These are phyloP conservation scores for Brassica incana DNA, from an alignment of 345 rosid species.

Conservation along the genomic window DNA sequence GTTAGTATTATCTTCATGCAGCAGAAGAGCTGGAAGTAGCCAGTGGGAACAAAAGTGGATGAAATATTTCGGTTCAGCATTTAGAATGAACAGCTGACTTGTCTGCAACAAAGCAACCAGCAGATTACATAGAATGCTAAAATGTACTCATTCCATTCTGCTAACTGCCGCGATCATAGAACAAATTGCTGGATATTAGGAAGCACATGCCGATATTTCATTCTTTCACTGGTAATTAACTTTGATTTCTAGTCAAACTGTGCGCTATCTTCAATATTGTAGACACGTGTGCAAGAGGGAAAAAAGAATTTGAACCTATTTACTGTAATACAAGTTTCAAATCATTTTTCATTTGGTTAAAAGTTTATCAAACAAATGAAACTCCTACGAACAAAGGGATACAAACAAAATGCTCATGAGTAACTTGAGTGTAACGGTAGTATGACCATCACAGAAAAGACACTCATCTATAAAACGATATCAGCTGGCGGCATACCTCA, in stretches of 20 bases:
- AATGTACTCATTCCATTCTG: constrained; percentile 15
- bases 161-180: not conserved
- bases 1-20: constrained; percentile 58
- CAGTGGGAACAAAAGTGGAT: constrained; percentile 77
- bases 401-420: not conserved
- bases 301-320: not conserved
- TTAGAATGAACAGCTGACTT: constrained; percentile 61
- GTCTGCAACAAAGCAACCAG: constrained; percentile 50
- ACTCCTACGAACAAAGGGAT: not conserved
- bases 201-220: not conserved
- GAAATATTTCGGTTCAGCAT: constrained; percentile 71
- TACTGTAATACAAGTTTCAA: not conserved
- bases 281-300: not conserved
- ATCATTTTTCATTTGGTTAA: not conserved
- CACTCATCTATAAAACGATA: not conserved
- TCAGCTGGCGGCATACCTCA: constrained; percentile 59
- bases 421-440: not conserved
- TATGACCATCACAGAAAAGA: constrained; percentile 2
- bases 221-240: constrained; percentile 9
- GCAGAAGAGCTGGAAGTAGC: constrained; percentile 86
- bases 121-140: constrained; percentile 13
- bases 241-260: not conserved
- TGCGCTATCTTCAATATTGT: not conserved
- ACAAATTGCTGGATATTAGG: constrained; percentile 15
- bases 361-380: not conserved